Base-by-base conservation (phyloP, 768 basidiomycete genomes). In the Brasilioporus rufonigricans region DNA sequence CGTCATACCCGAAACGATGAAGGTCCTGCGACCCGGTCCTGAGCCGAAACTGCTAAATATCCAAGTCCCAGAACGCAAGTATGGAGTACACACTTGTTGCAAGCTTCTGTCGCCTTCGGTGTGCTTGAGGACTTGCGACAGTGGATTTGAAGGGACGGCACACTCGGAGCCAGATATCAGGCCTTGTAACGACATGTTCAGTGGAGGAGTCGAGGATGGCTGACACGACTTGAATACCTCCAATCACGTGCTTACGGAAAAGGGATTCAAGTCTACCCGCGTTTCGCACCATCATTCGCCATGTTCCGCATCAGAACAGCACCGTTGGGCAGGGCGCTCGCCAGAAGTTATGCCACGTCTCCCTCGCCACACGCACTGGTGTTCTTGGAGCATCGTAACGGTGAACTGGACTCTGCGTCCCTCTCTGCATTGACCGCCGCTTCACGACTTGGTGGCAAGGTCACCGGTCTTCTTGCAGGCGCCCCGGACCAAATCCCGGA, bases 361-460 rank as follows among this genome's bases (percentile, higher is more conserved):
- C 53, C 79, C 5, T 75, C 84, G 31, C 85, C 89, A 0, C 86
- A 89, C 71, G 85, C 89, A 1, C 82, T 97, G 5, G 86, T 97
- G n/a, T 87, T 91, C 60, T 77, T 98, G 44, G 96, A 98, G 71
- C 93, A 98, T 67, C 81, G 83, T 44, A 77, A 82, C 46, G 93
- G 93, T 35, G 78, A 82, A 54, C 80, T 98, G 58, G 91, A 94
- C 54, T 81, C 93, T 1, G 87, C 84, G 14, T 91, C 91, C 14
- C 78, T 98, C 53, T 94, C 91, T 32, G 96, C 97, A 24, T 74
- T 99, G 59, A 92, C 94, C 1, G 97, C 97, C 40, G 97, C 95
- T 1, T 76, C 82, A 53, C 80, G 87, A 61, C 80, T 98, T 2
- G 93, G 93, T 43, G 93, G 93, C 4, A 77, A 89, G 64, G 88